Conservation (phyloP, 805 yeast genomes). For the Nakazawaea sp. region DNA sequence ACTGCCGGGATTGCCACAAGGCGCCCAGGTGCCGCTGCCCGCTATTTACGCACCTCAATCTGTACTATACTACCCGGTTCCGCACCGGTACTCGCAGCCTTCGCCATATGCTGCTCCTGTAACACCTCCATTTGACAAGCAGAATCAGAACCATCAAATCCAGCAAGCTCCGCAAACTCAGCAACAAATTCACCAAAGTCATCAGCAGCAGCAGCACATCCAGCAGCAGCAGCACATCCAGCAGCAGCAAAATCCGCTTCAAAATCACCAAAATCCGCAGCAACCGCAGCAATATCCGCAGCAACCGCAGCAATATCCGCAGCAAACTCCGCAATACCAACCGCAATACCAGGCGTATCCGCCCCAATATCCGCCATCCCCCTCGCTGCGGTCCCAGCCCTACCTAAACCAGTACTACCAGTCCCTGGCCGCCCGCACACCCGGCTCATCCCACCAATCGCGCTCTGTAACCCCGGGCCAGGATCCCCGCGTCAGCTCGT, state of each 20-base stretch:
- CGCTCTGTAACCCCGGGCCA: background rate
- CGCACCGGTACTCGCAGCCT: constrained; percentile 7
- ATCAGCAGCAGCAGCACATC: background rate
- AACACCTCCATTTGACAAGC: background rate
- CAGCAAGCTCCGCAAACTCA: constrained; percentile 13
- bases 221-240: background rate
- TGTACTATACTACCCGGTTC: constrained; percentile 9
- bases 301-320: constrained; percentile 9
- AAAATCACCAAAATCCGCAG: constrained; percentile 10
- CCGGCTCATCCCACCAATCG: constrained; percentile 1
- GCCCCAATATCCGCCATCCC: background rate
- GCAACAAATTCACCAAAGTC: constrained; percentile 14
- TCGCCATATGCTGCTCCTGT: constrained; percentile 9
- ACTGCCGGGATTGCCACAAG: background rate
- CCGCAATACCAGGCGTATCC: background rate
- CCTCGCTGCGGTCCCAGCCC: background rate
- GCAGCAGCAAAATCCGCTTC: constrained; percentile 16
- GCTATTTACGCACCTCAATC: constrained; percentile 3
- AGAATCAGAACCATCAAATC: background rate
- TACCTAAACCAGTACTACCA: background rate
- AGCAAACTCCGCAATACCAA: constrained; percentile 5
- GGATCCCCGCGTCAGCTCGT: constrained; percentile 1
- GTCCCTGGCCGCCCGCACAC: constrained; percentile 4
- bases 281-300: constrained; percentile 2
- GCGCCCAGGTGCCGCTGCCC: background rate